phyloP scores from a whole-genome alignment of 805 yeast genomes.

The Zygosaccharomyces gambellarensis region DNA sequence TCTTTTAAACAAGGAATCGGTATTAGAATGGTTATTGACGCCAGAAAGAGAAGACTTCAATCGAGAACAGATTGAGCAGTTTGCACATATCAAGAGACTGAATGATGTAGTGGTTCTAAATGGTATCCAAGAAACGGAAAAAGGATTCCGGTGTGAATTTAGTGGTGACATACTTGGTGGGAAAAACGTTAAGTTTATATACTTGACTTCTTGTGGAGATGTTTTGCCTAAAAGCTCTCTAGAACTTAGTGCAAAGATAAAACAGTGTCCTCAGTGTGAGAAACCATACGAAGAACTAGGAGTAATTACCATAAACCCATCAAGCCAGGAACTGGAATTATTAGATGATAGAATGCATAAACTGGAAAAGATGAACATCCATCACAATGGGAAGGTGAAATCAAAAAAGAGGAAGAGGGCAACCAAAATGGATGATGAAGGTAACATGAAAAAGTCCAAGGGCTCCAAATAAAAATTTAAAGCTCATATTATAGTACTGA shows the following conservation, averaged over 20 bases:
- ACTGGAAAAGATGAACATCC: constrained; percentile 25
- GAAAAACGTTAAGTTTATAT: constrained; percentile 38
- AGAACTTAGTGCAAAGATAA: constrained; percentile 16
- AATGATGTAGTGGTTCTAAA: constrained; percentile 44
- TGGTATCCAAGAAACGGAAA: constrained; percentile 23
- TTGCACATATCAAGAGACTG: constrained; percentile 36
- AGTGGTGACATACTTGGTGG: constrained; percentile 36
- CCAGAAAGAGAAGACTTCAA: constrained; percentile 24
- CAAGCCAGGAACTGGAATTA: constrained; percentile 10
- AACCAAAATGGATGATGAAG: constrained; percentile 2
- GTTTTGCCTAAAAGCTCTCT: constrained; percentile 36
- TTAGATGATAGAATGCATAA: constrained; percentile 23
- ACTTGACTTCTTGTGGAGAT: constrained; percentile 45
- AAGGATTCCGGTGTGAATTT: constrained; percentile 17
- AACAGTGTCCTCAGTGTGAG: constrained; percentile 43
- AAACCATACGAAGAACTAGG: constrained; percentile 19
- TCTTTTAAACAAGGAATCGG: constrained; percentile 57
- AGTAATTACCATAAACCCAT: constrained; percentile 39
- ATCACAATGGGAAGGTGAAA: constrained; percentile 37
- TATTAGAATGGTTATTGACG: constrained; percentile 51
- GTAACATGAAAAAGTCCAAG: neutral
- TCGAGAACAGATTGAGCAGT: constrained; percentile 24
- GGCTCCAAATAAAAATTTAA: neutral
- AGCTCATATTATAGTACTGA: neutral
- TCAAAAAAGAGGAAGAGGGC: constrained; percentile 20